Evolutionary conservation across 768 basidiomycete genomes (phyloP).

Genomic region (Hygrocybe coccinea): DNA sequence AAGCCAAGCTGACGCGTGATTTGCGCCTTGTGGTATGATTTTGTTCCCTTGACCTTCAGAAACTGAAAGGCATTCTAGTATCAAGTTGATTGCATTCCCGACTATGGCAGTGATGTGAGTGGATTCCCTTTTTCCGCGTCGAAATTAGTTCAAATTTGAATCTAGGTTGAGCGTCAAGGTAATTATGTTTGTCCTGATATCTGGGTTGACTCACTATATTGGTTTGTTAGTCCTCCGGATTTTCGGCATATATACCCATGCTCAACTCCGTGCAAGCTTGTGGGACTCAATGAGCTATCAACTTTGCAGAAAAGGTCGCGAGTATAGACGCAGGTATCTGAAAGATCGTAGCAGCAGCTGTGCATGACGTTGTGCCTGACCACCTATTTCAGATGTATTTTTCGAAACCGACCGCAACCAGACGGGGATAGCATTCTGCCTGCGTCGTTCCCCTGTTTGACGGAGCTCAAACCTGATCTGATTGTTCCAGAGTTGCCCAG

Average conservation of each 20-base stretch:
- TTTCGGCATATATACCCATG: slow-evolving; percentile 39
- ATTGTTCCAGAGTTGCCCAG: slow-evolving; percentile 33
- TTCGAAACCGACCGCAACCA: slow-evolving; percentile 30
- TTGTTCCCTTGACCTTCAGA: neutral
- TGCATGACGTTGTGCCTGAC: neutral
- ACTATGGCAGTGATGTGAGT: slow-evolving; percentile 8
- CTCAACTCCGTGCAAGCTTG: slow-evolving; percentile 34
- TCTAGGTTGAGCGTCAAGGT: too few relatives aligned
- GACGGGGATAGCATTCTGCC: slow-evolving; percentile 42
- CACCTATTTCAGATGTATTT: slow-evolving; percentile 38
- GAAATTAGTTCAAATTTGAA: too few relatives aligned
- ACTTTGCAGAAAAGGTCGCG: slow-evolving; percentile 38
- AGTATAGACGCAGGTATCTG: slow-evolving; percentile 49
- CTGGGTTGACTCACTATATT: neutral
- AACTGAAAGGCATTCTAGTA: neutral
- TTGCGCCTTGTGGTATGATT: slow-evolving; percentile 45
- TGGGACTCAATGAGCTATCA: slow-evolving; percentile 39
- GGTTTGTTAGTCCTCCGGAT: slow-evolving; percentile 29
- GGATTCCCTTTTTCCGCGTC: too few relatives aligned
- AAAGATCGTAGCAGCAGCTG: neutral
- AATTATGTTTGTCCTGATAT: neutral
- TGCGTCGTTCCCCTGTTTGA: slow-evolving; percentile 45
- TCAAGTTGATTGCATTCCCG: slow-evolving; percentile 40
- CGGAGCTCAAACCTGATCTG: slow-evolving; percentile 20
- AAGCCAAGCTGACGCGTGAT: slow-evolving; percentile 62